phyloP scores from a whole-genome alignment of 2,329 filamentous ascomycete genomes.

The Beauveria australis region DNA sequence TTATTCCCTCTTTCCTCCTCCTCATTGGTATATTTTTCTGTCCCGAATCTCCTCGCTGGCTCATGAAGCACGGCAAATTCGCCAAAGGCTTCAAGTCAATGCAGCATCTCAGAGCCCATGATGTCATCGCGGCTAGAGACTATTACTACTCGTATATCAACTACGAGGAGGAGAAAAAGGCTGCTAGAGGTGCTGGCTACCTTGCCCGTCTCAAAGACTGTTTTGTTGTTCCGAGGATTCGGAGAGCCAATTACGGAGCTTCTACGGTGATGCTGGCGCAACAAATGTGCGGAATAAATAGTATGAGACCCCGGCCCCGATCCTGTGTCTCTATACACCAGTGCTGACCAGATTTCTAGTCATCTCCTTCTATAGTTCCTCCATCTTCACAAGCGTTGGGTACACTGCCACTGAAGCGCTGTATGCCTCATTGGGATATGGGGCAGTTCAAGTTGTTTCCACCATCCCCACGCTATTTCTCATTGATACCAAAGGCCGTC shows the following conservation, averaged over 20 bases:
- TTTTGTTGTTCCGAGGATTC: conserved; percentile 58
- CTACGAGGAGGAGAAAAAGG: conserved; percentile 24
- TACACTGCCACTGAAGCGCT: conserved; percentile 41
- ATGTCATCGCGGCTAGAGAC: conserved; percentile 48
- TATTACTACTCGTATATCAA: conserved; percentile 41
- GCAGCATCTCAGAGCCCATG: conserved; percentile 37
- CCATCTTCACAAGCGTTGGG: conserved; percentile 47
- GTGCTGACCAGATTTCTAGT: conserved; percentile 22
- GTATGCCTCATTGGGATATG: conserved; percentile 33
- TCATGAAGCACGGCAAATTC: conserved; percentile 55
- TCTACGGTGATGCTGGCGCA: conserved; percentile 72
- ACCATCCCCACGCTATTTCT: conserved; percentile 23
- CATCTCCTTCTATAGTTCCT: conserved; percentile 62
- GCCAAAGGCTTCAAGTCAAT: conserved; percentile 48
- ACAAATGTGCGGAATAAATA: conserved; percentile 45
- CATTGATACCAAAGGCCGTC: conserved; percentile 23
- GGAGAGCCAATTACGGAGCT: conserved; percentile 64
- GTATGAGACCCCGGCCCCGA: neutral
- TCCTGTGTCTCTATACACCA: conserved; percentile 32
- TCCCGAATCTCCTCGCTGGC: conserved; percentile 55
- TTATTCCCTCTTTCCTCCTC: conserved; percentile 43
- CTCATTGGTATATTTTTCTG: conserved; percentile 53
- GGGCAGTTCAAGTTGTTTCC: conserved; percentile 38
- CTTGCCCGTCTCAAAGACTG: conserved; percentile 38
- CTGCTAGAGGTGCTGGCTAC: conserved; percentile 21